Evolutionary conservation across 495 filamentous ascomycete genomes (phyloP), one percentile per base, ranked within the genome.

Genomic region (Talaromyces adpressus): DNA sequence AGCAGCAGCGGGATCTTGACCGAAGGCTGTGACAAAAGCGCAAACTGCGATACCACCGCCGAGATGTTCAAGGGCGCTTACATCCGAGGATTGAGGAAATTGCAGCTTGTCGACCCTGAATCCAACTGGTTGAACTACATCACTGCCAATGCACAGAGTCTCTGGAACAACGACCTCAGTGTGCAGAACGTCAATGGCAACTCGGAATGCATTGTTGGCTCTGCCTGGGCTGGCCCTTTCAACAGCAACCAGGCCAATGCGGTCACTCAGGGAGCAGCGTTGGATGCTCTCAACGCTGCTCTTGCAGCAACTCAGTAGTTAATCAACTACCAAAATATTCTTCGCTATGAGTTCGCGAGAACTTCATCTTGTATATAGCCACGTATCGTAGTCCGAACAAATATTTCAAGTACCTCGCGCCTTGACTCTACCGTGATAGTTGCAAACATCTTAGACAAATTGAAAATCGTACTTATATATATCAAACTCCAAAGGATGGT

Each of bases 61-160:
- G 20, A 41, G 14, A 61, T 61, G 59, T 61, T 61, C 59, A 61
- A 61, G 41, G 59, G 59, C 14, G 34, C 59, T 27, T 61, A 61
- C 11, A 61, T 61, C 4, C 59, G 59, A 5, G 59, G 59, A 12
- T 20, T 61, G 18, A 27, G 32, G 34, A 61, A 61, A 9, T 47
- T 61, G 59, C 59, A 61, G 59, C 36, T 61, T 27, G 59, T 45
- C 18, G 34, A 61, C 25, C 59, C 59, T 6, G 34, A 61, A 14
- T 22, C 34, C 11, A 49, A 61, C 25, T 61, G 59, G 59, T 12
- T 45, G 22, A 29, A 51, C 25, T 61, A 45, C n/a, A 45, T 61
- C 34, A 47, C 41, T 32, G 32, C 36, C 7, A 61, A 61, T 45
- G 59, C 59, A 2, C 59, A 61, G 41, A 61, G 59, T 45, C 18